Base-by-base conservation (phyloP, 257 asterid species). In the Euphrasia confusa region DNA sequence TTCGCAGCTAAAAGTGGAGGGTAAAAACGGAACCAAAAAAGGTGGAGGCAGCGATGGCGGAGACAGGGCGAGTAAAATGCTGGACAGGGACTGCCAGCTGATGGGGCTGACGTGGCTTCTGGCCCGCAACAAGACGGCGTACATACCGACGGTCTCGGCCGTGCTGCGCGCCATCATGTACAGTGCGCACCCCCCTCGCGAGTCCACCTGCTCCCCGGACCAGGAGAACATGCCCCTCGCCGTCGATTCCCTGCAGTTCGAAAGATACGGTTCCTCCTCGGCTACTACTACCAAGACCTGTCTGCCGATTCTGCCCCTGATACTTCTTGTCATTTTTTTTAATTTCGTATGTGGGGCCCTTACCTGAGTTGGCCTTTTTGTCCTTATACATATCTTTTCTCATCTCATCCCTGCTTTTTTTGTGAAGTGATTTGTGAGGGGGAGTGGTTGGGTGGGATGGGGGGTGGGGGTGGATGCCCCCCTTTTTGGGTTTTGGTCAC, bases 221-320 rank as follows among this genome's bases (percentile, higher is more conserved):
- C 97, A 93, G 73, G 99, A 93, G 82, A 93, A 93, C 86, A 93
- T 93, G 99, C 99, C 99, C 48, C 75, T 93, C 69, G 99, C 99
- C 71, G 99, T 93, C 9, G 89, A 93, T 70, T 89, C 99, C 0
- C 81, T 85, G 12, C 96, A 87, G 87, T 78, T 93, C 67, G 90
- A 80, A 7, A 78, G 76, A 74, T 71, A 78, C 65, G 80, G 57
- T 44, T 68, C 89, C n/a, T 79, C 88, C 33, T 27, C 87, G 5
- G 59, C 84, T 37, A 10, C 84, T 37, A 10, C 69, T 21, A 21
- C 69, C 33, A 3, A 42, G n/a, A 1, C 40, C 1, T 53, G 69
- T 4, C 0, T 83, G 54, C 75, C 81, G 3, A 10, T 84, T 84
- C 63, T 87, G 65, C 84, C 94, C 81, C 80, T 81, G 17, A 58